Conservation (phyloP, 805 yeast genomes). For the Metschnikowia matae region DNA sequence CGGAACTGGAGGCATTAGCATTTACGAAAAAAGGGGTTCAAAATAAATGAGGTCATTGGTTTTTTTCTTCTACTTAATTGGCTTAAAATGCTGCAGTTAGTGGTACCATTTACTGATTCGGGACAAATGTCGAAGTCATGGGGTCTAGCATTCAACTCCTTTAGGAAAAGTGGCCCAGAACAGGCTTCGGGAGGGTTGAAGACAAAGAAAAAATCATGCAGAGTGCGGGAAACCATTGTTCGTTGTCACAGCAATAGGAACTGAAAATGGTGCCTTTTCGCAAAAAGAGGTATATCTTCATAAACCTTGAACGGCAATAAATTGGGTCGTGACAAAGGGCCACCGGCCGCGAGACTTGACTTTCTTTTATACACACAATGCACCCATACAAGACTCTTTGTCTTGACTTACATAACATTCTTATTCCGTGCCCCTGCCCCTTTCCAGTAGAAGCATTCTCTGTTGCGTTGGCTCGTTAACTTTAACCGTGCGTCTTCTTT, state of each 20-base stretch:
- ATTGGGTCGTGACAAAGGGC: too few species aligned
- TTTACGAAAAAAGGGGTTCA: too few species aligned
- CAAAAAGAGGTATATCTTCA: background rate
- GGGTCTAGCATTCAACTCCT: constrained; percentile 6
- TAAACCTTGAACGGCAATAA: background rate
- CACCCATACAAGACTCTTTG: too few species aligned
- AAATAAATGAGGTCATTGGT: too few species aligned
- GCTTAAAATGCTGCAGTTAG: too few species aligned
- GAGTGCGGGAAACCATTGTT: background rate
- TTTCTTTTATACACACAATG: too few species aligned
- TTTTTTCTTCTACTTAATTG: too few species aligned
- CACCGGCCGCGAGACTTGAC: too few species aligned
- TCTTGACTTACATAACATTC: too few species aligned
- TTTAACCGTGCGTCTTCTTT: constrained; percentile 3
- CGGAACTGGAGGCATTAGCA: too few species aligned
- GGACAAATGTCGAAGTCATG: constrained; percentile 8
- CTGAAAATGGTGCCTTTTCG: background rate
- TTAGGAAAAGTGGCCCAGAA: background rate
- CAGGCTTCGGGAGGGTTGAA: background rate
- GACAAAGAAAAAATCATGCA: background rate
- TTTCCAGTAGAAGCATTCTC: background rate
- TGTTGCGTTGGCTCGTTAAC: constrained; percentile 2
- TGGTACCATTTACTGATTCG: too few species aligned
- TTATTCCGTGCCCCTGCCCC: background rate
- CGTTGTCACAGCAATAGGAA: background rate